Evolutionary conservation across 2,329 filamentous ascomycete species (phyloP), one percentile per base, ranked within the genome.

Genomic region (Cadophora gregata): DNA sequence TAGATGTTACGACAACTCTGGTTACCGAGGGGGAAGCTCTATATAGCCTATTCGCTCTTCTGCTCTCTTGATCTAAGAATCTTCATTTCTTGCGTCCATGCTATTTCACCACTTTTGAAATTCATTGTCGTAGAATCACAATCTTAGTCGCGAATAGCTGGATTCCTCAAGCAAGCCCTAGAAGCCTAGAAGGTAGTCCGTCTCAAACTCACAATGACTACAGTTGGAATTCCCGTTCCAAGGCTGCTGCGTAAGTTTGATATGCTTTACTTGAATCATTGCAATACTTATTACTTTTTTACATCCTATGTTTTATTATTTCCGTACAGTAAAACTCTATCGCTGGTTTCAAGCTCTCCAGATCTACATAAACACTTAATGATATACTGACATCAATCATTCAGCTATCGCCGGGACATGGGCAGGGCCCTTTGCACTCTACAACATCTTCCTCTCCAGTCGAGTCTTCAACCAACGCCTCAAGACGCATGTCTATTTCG

Each of bases 361-460:
- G 12, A 58, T 48, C n/a, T 19, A 19, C 10, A 21, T 27, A 16
- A 3, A 24, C 24, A 10, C 12, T 31, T 10, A 55, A 24, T 24
- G 3, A 47, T 31, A 14, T 9, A 63, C 50, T 50, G 19, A 59
- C 25, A 27, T 59, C 21, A 14, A 2, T 19, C 14, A 2, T n/a
- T n/a, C 25, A 70, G 67, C 70, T 10, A 70, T 71, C 38, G 60
- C 67, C 8, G 66, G 64, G 6, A 68, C 67, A 12, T 70, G 64
- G 67, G 69, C 64, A 12, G 67, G 56, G 1, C 70, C 67, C 1
- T 72, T 70, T 59, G 48, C 67, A 12, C 42, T 69, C 50, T 70
- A 72, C 65, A 47, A 65, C 59, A 19, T 66, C 21, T n/a, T 69
- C 64, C 64, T 71, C 45, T 70, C 69, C 21, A 27, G 27, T 64